Base-by-base conservation (phyloP, 192 early-diverging fungal genomes). In the Entomortierella beljakovae region DNA sequence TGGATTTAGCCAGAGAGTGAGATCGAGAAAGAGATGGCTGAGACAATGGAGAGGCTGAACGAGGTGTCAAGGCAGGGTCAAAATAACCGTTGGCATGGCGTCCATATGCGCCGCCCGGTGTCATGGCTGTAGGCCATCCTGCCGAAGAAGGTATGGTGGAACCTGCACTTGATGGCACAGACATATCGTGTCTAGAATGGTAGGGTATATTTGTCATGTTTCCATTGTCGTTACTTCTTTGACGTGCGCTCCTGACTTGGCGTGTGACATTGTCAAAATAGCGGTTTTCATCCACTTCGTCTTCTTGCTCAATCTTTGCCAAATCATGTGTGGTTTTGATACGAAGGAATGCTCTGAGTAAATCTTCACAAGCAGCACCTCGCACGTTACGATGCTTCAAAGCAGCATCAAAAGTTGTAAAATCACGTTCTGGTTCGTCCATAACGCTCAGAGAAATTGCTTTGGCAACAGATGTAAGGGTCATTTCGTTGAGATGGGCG, bases 361-460 rank as follows among this genome's bases (percentile, higher is more conserved):
- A 54, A 46, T 79, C 75, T 40, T 79, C 75, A 42, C 75, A 79
- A 31, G 75, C 75, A 15, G 75, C 67, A 11, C 75, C 75, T 56
- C 75, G 70, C 48, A 64, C 40, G 57, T 79, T 79, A 3, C 75
- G 75, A 22, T 79, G 67, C 57, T 79, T 66, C 6, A 79, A 42
- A 5, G 75, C 69, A 1, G 67, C 66, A 38, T 79, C 75, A 46
- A 79, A 79, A 0, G 75, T 79, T 31, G 75, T 65, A 32, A 79
- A 79, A 13, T 70, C 61, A 4, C 61, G 59, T 15, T 70, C 75
- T 2, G 75, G 67, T 8, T 64, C 67, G 22, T 61, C 75, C 75
- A 79, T 79, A 40, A 79, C 65, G 49, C 75, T 70, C 56, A 79
- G 65, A 23, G 75, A 79, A 57, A 79, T 79, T 52, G 75, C 75